Evolutionary conservation across 176 grass and related monocot species (phyloP).

Genomic region (Ampelocalamus luodianensis): DNA sequence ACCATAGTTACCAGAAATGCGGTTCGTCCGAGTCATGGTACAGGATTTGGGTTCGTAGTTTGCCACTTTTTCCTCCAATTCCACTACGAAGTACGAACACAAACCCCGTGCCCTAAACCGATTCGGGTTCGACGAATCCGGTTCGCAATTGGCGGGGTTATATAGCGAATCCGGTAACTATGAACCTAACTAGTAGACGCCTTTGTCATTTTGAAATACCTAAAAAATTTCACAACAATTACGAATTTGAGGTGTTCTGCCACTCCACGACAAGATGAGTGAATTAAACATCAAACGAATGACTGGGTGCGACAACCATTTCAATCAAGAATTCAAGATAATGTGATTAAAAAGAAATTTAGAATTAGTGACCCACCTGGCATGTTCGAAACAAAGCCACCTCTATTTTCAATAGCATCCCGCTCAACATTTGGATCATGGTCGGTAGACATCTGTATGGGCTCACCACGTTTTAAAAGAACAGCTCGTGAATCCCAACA

Average conservation of each 20-base stretch:
- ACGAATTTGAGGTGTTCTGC: not conserved
- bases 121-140: too few relatives aligned
- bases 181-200: not conserved
- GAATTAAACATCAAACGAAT: not conserved
- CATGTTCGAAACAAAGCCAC: slow-evolving; percentile 95
- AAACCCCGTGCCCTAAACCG: too few relatives aligned
- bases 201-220: slow-evolving; percentile 2
- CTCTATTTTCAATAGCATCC: slow-evolving; percentile 71
- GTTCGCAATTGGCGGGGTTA: too few relatives aligned
- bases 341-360: not conserved
- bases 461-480: slow-evolving; percentile 72
- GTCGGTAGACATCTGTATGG: slow-evolving; percentile 78
- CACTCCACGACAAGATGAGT: not conserved
- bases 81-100: too few relatives aligned
- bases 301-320: not conserved
- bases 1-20: too few relatives aligned
- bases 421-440: slow-evolving; percentile 85
- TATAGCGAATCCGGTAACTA: too few relatives aligned
- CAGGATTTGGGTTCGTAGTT: too few relatives aligned
- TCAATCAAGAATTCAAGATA: slow-evolving; percentile 16
- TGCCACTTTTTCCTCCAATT: too few relatives aligned
- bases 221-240: slow-evolving; percentile 2
- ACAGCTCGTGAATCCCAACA: slow-evolving; percentile 90
- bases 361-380: slow-evolving; percentile 56
- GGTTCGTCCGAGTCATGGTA: too few relatives aligned